Base-by-base conservation (phyloP, 73 alveolate species). In the Loxodes magnus region DNA sequence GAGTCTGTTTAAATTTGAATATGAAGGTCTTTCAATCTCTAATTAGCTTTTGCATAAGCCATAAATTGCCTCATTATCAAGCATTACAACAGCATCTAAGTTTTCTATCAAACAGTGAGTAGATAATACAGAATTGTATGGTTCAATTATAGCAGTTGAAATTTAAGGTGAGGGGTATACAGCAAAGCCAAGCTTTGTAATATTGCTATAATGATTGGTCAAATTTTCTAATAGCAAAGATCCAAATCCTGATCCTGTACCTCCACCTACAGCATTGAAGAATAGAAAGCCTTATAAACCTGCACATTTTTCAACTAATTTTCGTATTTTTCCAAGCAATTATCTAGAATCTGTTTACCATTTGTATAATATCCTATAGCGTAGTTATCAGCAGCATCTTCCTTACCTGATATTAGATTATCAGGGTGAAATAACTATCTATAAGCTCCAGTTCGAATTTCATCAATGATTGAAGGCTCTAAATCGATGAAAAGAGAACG, bases 31-130 rank as follows among this genome's bases (percentile, higher is more conserved):
- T 28, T 60, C 70, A 16, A 71, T 56, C 23, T 72, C 51, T 14
- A 76, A 63, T 56, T 37, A 30, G 10, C 20, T 62, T 42, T 67
- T 28, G 64, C 80, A 69, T 25, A 76, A 76, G 31, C 69, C 82
- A 39, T 30, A 48, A 39, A 80, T 58, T 5, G 86, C 68, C 34
- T 49, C 74, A 41, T 80, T 76, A 77, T 77, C 80, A 37, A 74
- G 41, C 3, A 54, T 24, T 25, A 77, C 12, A 20, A 34, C 30
- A 15, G 42, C 9, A 5, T 77, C 54, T 26, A 26, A 15, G 35
- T 53, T 9, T 16, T 72, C 50, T 4, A 51, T 0, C 3, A 54
- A 21, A 27, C 31, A 24, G 9, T 35, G 37, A 3, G 44, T 27
- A 0, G 80, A 41, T 4, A 77, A 51, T n/a, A 53, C 54, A n/a